phyloP scores from a whole-genome alignment of 164 flowering plant species.

The Vitis rotundifolia region DNA sequence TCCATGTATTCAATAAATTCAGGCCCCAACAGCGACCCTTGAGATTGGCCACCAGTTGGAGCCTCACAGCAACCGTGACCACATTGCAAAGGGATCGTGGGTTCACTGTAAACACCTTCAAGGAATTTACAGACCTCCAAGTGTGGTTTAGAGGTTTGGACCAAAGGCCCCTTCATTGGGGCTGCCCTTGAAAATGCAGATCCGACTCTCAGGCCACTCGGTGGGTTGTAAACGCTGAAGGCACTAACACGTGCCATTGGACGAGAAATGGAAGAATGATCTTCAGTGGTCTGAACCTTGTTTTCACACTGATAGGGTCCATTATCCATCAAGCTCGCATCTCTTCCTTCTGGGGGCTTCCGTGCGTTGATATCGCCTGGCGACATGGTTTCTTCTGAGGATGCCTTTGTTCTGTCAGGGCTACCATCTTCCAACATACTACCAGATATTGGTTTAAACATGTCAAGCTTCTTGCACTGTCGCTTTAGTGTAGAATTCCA shows the following conservation, averaged over 20 bases:
- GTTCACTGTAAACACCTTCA: conserved; percentile 34
- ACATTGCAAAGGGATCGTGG: conserved; percentile 42
- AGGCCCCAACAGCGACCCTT: conserved; percentile 47
- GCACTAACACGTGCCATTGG: conserved; percentile 55
- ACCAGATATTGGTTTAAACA: conserved; percentile 6
- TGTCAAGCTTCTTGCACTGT: conserved; percentile 19
- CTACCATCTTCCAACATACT: conserved; percentile 18
- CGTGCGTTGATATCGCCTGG: conserved; percentile 14
- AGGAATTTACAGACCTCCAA: conserved; percentile 24
- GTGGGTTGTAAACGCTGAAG: conserved; percentile 39
- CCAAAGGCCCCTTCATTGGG: conserved; percentile 33
- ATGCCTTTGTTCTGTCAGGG: conserved; percentile 28
- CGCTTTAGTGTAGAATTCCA: conserved; percentile 53
- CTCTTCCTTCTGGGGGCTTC: conserved; percentile 20
- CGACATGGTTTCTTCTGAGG: conserved; percentile 39
- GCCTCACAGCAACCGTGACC: conserved; percentile 49
- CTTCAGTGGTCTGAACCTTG: conserved; percentile 9
- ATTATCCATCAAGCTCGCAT: conserved; percentile 17
- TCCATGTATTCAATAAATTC: conserved; percentile 57
- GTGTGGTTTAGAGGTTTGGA: conserved; percentile 30
- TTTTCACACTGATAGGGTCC: conserved; percentile 12
- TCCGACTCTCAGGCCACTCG: conserved; percentile 3
- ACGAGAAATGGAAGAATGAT: conserved; percentile 21
- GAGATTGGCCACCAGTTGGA: conserved; percentile 15
- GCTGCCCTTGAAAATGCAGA: conserved; percentile 15